Percentiles rank a stretch among this genome's conserved stretches.
phyloP scores from a whole-genome alignment of 129 eudicot species.

The Flaveria linearis region DNA sequence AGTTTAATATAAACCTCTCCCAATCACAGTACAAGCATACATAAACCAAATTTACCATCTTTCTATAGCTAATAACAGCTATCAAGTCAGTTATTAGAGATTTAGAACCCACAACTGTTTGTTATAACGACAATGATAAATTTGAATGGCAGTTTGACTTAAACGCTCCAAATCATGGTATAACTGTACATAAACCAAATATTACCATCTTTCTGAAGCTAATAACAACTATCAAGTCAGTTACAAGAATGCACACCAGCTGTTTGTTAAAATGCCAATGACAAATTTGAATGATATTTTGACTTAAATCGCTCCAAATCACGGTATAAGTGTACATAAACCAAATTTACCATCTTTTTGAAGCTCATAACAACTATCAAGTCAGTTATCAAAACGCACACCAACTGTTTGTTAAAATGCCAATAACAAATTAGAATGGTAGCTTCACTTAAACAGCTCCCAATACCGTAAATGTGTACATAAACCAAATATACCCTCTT shows the following conservation, averaged over 20 bases:
- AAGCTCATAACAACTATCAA: not conserved
- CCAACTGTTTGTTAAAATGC: too few species aligned
- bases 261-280: too few species aligned
- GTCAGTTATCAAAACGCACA: too few species aligned
- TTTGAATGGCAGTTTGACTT: not conserved
- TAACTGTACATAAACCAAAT: not conserved
- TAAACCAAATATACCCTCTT: too few species aligned
- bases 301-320: too few species aligned
- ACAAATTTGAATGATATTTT: too few species aligned
- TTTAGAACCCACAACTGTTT: not conserved
- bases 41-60: not conserved
- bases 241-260: too few species aligned
- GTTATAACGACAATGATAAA: conserved; percentile 15
- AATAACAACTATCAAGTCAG: not conserved
- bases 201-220: not conserved
- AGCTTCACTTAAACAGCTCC: too few species aligned
- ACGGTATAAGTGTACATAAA: too few species aligned
- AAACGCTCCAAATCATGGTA: not conserved
- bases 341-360: not conserved
- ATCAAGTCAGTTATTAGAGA: too few species aligned
- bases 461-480: too few species aligned
- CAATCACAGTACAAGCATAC: not conserved
- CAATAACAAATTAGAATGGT: too few species aligned
- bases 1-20: not conserved
- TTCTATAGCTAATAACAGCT: not conserved